Base-by-base conservation (phyloP, 352 stramenopile species). In the Phytophthora pseudosyringae region DNA sequence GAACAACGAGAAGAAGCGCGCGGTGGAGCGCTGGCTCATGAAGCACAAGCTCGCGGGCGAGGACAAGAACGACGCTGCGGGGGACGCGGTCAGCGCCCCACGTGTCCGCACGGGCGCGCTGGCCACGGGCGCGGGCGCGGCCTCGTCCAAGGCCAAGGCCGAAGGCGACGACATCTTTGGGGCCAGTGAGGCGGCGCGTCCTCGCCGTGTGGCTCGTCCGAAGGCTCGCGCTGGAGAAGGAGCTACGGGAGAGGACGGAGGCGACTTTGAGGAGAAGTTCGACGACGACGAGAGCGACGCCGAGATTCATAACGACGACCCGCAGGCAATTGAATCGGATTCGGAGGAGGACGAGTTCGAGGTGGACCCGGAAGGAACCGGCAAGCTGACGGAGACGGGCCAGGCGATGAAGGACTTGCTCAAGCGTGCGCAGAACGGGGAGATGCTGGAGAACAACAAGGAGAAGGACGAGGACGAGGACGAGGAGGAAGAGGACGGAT, bases 1-100 rank as follows among this genome's bases (percentile, higher is more conserved):
- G 55, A 94, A 93, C 73, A 94, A 94, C 41, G 85, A 95, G 73
- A 95, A 95, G 79, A 94, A 95, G 64, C 87, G 86, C 50, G 87
- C 87, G 0, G 87, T 94, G 16, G 87, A 95, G 67, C 85, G 86
- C 59, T 94, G 87, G 85, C 80, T 95, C 50, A 95, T 94, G 86
- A 91, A 92, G 71, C 86, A 94, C 75, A 91, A 90, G 70, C 81
- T 94, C 48, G 85, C 87, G 21, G 77, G 80, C 18, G 86, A 94
- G 26, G 85, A 94, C 44, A 90, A 88, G 66, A 53, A 55, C 21
- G 86, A 91, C 25, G 46, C 53, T 26, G 43, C 52, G 12, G 78
- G 87, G 16, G 81, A 90, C 38, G 78, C 86, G 2, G 80, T 93
- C 8, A 87, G 81, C 43, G 83, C 76, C 2, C 81, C 87, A 4